These are phyloP conservation scores for Ophiosphaerella korrae DNA, from an alignment of 2,329 filamentous ascomycete genomes.

Conservation along the genomic window DNA sequence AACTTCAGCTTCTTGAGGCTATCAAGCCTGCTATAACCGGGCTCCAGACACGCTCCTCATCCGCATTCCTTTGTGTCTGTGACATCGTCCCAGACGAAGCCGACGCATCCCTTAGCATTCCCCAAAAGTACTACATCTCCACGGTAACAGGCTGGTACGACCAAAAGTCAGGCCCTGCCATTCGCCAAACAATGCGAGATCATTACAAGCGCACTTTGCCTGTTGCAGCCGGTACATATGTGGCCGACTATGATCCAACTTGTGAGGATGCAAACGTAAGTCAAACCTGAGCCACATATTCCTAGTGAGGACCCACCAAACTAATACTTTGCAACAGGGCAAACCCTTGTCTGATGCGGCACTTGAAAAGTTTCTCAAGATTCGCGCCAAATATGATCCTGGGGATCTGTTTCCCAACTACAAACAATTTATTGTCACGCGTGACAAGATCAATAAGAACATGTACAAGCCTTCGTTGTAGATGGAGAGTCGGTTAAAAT, in stretches of 20 bases:
- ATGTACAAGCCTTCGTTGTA: not conserved
- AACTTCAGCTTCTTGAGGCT: constrained; percentile 4
- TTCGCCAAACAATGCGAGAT: constrained; percentile 6
- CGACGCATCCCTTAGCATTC: constrained; percentile 9
- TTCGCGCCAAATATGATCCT: constrained; percentile 7
- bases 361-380: constrained; percentile 4
- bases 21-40: constrained; percentile 5
- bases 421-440: not conserved
- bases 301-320: not conserved
- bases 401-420: constrained; percentile 5
- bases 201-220: not conserved
- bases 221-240: constrained; percentile 11
- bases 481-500: not conserved
- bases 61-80: constrained; percentile 7
- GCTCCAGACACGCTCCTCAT: constrained; percentile 4
- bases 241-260: constrained; percentile 14
- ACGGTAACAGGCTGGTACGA: constrained; percentile 14
- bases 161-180: not conserved
- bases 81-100: constrained; percentile 13
- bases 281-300: not conserved
- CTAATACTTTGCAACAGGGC: not conserved
- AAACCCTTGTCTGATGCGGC: constrained; percentile 14
- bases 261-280: constrained; percentile 5
- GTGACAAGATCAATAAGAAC: not conserved
- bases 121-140: constrained; percentile 18